phyloP scores from a whole-genome alignment of 2,329 filamentous ascomycete species.

The Fusarium sp. region DNA sequence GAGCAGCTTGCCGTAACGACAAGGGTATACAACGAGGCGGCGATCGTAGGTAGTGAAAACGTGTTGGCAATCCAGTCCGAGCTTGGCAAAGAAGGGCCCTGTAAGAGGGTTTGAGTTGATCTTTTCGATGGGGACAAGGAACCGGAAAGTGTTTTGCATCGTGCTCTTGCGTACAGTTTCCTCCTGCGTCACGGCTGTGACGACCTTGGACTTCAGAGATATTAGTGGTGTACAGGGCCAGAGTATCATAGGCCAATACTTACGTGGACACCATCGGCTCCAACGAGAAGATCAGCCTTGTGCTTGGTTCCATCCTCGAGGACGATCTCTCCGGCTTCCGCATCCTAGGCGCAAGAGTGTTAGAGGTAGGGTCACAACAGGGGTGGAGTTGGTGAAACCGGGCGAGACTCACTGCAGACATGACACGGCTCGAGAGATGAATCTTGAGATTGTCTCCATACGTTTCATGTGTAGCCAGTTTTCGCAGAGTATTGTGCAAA shows the following conservation, averaged over 20 bases:
- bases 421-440: neutral
- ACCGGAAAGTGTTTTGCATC: slow-evolving; percentile 8
- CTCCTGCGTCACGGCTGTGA: neutral
- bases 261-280: slow-evolving; percentile 15
- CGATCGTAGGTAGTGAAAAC: neutral
- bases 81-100: neutral
- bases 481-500: slow-evolving; percentile 1
- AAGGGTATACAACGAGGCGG: slow-evolving; percentile 4
- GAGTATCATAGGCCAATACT: neutral
- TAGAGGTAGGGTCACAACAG: neutral
- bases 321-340: slow-evolving; percentile 5
- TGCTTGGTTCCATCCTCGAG: neutral
- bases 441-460: neutral
- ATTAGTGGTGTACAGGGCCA: neutral
- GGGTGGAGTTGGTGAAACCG: neutral
- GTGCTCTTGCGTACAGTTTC: neutral
- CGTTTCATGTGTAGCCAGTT: neutral
- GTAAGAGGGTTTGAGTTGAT: neutral
- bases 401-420: neutral
- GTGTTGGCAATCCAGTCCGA: slow-evolving; percentile 11
- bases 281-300: neutral
- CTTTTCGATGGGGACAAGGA: slow-evolving; percentile 11
- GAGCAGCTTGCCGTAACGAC: neutral
- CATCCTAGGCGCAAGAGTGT: neutral
- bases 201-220: slow-evolving; percentile 2